Evolutionary conservation across 139 green algal species (phyloP).

Genomic region (Chlorella vulgaris): DNA sequence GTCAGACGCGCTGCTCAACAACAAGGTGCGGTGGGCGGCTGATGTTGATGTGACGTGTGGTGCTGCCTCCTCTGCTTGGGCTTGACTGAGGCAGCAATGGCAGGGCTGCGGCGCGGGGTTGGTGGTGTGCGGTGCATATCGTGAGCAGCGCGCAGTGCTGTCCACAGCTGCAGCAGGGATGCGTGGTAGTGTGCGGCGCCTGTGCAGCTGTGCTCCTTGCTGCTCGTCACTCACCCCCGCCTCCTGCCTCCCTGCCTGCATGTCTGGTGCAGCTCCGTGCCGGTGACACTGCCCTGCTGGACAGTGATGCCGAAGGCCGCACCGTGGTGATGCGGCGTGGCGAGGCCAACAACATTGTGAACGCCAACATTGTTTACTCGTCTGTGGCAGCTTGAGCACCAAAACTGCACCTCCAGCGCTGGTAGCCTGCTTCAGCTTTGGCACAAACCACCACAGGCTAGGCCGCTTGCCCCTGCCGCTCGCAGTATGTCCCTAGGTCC

Average conservation of each 20-base stretch:
- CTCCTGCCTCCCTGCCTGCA: too few relatives aligned
- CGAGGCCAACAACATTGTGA: constrained; percentile 26
- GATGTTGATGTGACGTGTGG: too few relatives aligned
- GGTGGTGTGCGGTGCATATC: too few relatives aligned
- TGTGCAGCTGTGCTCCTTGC: too few relatives aligned
- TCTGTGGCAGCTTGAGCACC: constrained; percentile 1
- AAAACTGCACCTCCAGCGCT: not conserved
- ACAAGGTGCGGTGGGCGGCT: constrained; percentile 32
- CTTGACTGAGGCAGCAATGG: too few relatives aligned
- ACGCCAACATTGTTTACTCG: constrained; percentile 6
- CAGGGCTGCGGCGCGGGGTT: too few relatives aligned
- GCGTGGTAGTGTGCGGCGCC: too few relatives aligned
- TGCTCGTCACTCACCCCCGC: not conserved
- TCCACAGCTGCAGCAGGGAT: too few relatives aligned
- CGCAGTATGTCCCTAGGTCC: too few relatives aligned
- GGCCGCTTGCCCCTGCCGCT: too few relatives aligned
- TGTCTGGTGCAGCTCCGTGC: constrained; percentile 16
- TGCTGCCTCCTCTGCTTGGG: too few relatives aligned
- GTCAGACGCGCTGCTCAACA: constrained; percentile 66
- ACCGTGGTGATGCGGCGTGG: constrained; percentile 8
- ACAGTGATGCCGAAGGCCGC: constrained; percentile 19
- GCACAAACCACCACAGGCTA: not conserved
- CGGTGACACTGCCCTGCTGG: constrained; percentile 13
- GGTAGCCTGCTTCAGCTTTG: not conserved
- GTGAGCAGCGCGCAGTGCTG: too few relatives aligned